Conservation (phyloP, 2,329 filamentous ascomycete species). For the Venturia aucupariae region DNA sequence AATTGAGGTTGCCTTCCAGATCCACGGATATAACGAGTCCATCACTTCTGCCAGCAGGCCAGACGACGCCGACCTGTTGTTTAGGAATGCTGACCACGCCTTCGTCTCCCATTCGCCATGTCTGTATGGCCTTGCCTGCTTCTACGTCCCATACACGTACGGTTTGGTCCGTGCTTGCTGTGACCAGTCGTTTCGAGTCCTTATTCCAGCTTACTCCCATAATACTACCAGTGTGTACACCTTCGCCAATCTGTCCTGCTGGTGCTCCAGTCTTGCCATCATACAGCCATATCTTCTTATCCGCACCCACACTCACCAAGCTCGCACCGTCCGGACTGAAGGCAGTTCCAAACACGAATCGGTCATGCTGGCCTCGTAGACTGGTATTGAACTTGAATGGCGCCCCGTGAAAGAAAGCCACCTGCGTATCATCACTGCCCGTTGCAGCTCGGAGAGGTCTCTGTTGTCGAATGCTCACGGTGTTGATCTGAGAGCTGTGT, state of each 20-base stretch:
- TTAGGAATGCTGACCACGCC: conserved; percentile 62
- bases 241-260: conserved; percentile 66
- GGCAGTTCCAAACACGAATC: conserved; percentile 78
- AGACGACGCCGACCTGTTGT: conserved; percentile 92
- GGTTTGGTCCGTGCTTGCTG: conserved; percentile 87
- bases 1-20: conserved; percentile 81
- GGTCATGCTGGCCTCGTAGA: conserved; percentile 67
- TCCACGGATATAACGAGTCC: conserved; percentile 85
- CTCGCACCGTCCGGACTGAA: conserved; percentile 81
- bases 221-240: conserved; percentile 85
- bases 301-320: conserved; percentile 84
- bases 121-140: conserved; percentile 64
- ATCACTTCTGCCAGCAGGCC: conserved; percentile 73
- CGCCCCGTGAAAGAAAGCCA: conserved; percentile 88
- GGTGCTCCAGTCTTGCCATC: conserved; percentile 92
- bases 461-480: conserved; percentile 80
- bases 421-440: conserved; percentile 77
- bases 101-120: conserved; percentile 75
- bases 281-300: conserved; percentile 86
- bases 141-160: conserved; percentile 85
- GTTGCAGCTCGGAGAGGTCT: conserved; percentile 86
- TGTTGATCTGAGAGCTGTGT: conserved; percentile 84
- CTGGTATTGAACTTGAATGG: conserved; percentile 96
- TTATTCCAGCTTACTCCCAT: conserved; percentile 85
- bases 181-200: conserved; percentile 79